Evolutionary conservation across 1,284 basidiomycete species (phyloP), one percentile per base, ranked within the genome.

Genomic region (Ceratobasidium sp.): DNA sequence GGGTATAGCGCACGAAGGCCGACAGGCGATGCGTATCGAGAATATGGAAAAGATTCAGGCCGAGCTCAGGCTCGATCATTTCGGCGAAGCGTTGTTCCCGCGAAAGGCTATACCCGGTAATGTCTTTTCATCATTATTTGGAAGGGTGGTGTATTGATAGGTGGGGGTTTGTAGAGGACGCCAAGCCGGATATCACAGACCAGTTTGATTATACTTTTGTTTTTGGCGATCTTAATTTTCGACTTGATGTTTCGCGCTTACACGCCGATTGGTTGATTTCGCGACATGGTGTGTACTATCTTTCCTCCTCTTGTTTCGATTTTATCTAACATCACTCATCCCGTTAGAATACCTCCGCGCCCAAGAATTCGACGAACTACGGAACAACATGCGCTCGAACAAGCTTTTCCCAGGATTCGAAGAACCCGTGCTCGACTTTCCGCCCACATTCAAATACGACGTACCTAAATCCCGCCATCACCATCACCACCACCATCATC

Each of bases 181-280:
- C 63, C 60, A 64, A 78, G 42, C 23, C 28, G 42, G 94, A 96
- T 83, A 85, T 95, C 68, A 95, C 93, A 0, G 94, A 95, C 83
- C 90, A 89, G 81, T 97, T 96, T 81, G 95, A 97, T 83, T 91
- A 92, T 81, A 90, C 92, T 0, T 96, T 96, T 83, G 87, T 95
- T 55, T 94, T 90, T 81, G 95, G 95, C 3, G 95, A 96, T 84
- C 89, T 95, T 61, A 95, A 95, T 83, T 95, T 95, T 82, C 88
- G 93, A 53, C 84, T 95, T 64, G 90, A 79, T 28, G 75, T 81
- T 23, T 76, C 81, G 28, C 69, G 81, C 4, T 51, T 81, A 64
- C 86, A 87, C 78, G 86, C 86, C 44, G 86, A 87, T 79, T 87
- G 86, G 85, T 80, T 87, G 33, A 81, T 86, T 69, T 85, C 84